phyloP scores from a whole-genome alignment of 768 basidiomycete species.

The Hysterangium stoloniferum region DNA sequence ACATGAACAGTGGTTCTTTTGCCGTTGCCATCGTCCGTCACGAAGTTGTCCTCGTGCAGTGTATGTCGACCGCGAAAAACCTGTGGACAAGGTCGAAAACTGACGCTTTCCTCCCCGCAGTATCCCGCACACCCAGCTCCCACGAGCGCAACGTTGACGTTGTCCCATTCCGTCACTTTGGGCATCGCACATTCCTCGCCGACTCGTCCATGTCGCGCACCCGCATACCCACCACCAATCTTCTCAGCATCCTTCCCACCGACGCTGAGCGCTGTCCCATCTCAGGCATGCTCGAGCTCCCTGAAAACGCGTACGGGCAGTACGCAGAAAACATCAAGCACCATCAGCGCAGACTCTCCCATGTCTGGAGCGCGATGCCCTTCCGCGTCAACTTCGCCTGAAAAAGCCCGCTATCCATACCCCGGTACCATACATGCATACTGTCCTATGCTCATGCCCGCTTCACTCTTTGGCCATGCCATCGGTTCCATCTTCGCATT shows the following conservation, averaged over 20 bases:
- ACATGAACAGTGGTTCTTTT: slow-evolving; percentile 38
- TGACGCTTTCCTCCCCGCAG: slow-evolving; percentile 25
- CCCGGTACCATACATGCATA: too few species aligned
- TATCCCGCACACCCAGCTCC: slow-evolving; percentile 45
- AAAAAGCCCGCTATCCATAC: too few species aligned
- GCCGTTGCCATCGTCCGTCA: slow-evolving; percentile 64
- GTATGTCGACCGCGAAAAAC: slow-evolving; percentile 25
- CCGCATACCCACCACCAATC: slow-evolving; percentile 51
- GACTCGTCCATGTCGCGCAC: slow-evolving; percentile 46
- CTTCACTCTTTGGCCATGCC: too few species aligned
- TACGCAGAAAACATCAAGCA: slow-evolving; percentile 46
- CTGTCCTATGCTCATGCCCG: too few species aligned
- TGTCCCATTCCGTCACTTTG: slow-evolving; percentile 55
- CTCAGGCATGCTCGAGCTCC: slow-evolving; percentile 58
- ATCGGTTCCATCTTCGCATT: too few species aligned
- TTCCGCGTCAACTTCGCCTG: slow-evolving; percentile 28
- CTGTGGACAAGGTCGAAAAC: slow-evolving; percentile 8
- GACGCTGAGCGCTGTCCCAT: slow-evolving; percentile 22
- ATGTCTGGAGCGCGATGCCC: slow-evolving; percentile 36
- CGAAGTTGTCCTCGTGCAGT: slow-evolving; percentile 62
- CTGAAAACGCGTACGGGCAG: slow-evolving; percentile 48
- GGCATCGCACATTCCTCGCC: slow-evolving; percentile 57
- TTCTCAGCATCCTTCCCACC: slow-evolving; percentile 51
- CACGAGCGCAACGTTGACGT: slow-evolving; percentile 60
- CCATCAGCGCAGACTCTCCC: slow-evolving; percentile 49